Evolutionary conservation across 257 asterid species (phyloP).

Genomic region (Plantago elongata): DNA sequence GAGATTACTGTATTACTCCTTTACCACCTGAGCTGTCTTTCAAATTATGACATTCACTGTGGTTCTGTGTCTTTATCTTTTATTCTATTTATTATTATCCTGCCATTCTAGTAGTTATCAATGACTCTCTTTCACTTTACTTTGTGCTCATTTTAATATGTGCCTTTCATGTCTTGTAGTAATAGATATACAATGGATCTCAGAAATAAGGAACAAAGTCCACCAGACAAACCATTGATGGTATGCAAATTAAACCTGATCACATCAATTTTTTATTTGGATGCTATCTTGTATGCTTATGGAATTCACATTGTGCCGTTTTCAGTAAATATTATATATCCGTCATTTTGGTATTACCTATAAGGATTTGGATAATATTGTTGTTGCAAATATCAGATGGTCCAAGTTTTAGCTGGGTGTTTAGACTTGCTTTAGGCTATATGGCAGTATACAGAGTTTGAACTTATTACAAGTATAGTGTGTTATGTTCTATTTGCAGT

Average conservation of each 20-base stretch:
- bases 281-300: constrained; percentile 2
- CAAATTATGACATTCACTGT: constrained; percentile 1
- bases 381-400: constrained; percentile 5
- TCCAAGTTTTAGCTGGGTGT: background rate
- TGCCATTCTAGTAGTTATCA: constrained; percentile 6
- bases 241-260: constrained; percentile 37
- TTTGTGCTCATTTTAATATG: constrained; percentile 19
- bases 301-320: background rate
- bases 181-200: constrained; percentile 36
- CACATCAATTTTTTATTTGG: background rate
- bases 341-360: no score
- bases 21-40: constrained; percentile 9
- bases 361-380: background rate
- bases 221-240: constrained; percentile 41
- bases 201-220: constrained; percentile 31
- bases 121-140: constrained; percentile 3
- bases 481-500: no score
- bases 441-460: no score
- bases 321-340: background rate
- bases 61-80: constrained; percentile 1
- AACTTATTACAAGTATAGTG: no score
- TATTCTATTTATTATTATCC: constrained; percentile 3
- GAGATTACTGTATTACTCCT: background rate
- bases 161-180: constrained; percentile 21
- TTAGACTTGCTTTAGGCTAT: no score